phyloP scores from a whole-genome alignment of 2,329 filamentous ascomycete species.

The Fusarium pseudoanthophilum region DNA sequence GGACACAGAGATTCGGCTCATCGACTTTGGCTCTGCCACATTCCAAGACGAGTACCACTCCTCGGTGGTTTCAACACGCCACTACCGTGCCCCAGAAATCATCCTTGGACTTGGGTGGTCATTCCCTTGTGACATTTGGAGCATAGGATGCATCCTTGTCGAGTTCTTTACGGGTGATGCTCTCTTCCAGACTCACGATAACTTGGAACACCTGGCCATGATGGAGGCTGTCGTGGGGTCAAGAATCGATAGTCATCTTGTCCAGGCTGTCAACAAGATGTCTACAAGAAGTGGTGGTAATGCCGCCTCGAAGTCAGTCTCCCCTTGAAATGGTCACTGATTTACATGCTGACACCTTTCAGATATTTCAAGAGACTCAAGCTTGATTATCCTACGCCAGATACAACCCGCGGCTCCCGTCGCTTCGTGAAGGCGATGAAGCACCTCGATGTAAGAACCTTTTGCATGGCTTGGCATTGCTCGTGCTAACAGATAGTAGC shows the following conservation, averaged over 20 bases:
- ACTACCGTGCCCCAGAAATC: constrained; percentile 77
- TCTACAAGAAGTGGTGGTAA: constrained; percentile 67
- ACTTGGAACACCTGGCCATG: constrained; percentile 79
- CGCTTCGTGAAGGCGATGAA: constrained; percentile 80
- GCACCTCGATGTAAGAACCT: constrained; percentile 64
- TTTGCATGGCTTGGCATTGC: background rate
- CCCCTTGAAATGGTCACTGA: background rate
- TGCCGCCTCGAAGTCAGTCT: constrained; percentile 70
- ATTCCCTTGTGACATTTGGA: constrained; percentile 78
- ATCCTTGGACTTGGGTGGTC: constrained; percentile 78
- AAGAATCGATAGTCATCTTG: constrained; percentile 68
- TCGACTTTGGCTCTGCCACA: constrained; percentile 77
- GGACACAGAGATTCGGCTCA: constrained; percentile 75
- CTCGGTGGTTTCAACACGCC: constrained; percentile 75
- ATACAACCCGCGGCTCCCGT: constrained; percentile 72
- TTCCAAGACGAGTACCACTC: constrained; percentile 80
- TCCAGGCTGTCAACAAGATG: constrained; percentile 62
- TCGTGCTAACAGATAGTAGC: constrained; percentile 53
- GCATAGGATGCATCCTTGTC: constrained; percentile 77
- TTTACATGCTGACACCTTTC: constrained; percentile 41
- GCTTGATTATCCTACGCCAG: constrained; percentile 71
- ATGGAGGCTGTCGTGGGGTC: constrained; percentile 75
- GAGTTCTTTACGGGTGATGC: constrained; percentile 79
- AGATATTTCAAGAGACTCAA: constrained; percentile 75
- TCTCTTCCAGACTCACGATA: constrained; percentile 78